These are phyloP conservation scores for Sordaria brevicollis DNA, from an alignment of 495 filamentous ascomycete species.

Conservation along the genomic window DNA sequence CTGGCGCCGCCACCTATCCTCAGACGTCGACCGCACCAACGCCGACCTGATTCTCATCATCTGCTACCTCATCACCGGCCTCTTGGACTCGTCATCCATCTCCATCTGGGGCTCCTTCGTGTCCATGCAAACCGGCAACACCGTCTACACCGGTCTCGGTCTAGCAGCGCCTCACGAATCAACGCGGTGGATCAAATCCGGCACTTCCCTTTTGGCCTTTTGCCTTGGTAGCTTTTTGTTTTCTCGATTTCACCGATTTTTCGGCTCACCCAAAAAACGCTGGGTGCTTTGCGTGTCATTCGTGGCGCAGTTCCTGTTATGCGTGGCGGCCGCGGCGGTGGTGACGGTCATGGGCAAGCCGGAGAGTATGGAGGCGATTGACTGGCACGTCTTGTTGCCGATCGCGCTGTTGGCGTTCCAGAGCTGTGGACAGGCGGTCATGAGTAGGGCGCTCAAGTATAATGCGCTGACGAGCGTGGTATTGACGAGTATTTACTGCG, in stretches of 20 bases:
- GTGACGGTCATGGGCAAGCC: slow-evolving; percentile 35
- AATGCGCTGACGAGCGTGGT: slow-evolving; percentile 58
- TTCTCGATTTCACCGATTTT: slow-evolving; percentile 47
- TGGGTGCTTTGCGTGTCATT: slow-evolving; percentile 58
- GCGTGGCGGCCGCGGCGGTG: slow-evolving; percentile 47
- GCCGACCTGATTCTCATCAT: slow-evolving; percentile 53
- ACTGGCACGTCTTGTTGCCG: slow-evolving; percentile 49
- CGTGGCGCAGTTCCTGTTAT: slow-evolving; percentile 40
- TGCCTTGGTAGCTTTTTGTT: slow-evolving; percentile 58
- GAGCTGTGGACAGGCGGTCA: slow-evolving; percentile 59
- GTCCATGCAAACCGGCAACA: slow-evolving; percentile 75
- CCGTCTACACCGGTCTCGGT: slow-evolving; percentile 63
- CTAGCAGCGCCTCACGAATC: slow-evolving; percentile 42
- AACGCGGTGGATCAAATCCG: slow-evolving; percentile 56
- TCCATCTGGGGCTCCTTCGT: slow-evolving; percentile 69
- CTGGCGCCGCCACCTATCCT: slow-evolving; percentile 33
- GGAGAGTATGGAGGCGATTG: slow-evolving; percentile 29
- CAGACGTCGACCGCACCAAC: slow-evolving; percentile 42
- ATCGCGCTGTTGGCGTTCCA: slow-evolving; percentile 60
- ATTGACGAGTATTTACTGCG: slow-evolving; percentile 61
- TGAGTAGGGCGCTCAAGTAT: slow-evolving; percentile 52
- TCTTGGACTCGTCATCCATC: slow-evolving; percentile 62
- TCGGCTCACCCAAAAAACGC: slow-evolving; percentile 36
- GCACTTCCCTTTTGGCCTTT: slow-evolving; percentile 53
- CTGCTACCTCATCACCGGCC: slow-evolving; percentile 63